Evolutionary conservation across 1,284 basidiomycete genomes (phyloP), one percentile per base, ranked within the genome.

Genomic region (Sporisorium scitamineum): DNA sequence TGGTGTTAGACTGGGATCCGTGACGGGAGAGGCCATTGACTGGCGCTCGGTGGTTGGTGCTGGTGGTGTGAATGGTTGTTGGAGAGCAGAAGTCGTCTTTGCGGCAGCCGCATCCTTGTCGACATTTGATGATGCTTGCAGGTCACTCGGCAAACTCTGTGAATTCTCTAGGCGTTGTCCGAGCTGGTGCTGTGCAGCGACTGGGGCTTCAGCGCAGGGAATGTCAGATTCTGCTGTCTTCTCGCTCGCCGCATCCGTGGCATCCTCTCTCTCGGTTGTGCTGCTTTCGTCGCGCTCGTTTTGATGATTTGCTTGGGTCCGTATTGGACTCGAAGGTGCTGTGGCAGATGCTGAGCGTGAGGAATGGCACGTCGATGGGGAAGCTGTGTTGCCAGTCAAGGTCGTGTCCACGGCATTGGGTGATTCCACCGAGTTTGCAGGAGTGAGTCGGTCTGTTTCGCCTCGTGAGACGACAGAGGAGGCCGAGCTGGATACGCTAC

Each of bases 401-500:
- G 55, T 41, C 18, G 61, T 7, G 22, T 64, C 51, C 44, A 56
- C 18, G 6, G 61, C 22, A 9, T 41, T 37, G 8, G 58, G 58
- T 37, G 70, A 66, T 45, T 65, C 61, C 6, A 39, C 24, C 2
- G 54, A 51, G 14, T 50, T 51, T 13, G 61, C 57, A 3, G 63
- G 53, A 31, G 60, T 57, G 42, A 67, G 60, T 32, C 61, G 68
- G 24, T 69, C 69, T n/a, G 32, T 51, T 18, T 67, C 69, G 45
- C 58, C 57, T 13, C 54, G 44, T 0, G 65, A 72, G 5, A 59
- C 48, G 32, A 60, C 47, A 0, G 75, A 75, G 13, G 77, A 76
- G 5, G 70, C 61, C 20, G 70, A 54, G 37, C 80, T 81, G 18
- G 74, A 72, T 7, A 70, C 68, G 42, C 75, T 77, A 31, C 76